Percentiles rank a stretch among this genome's conserved stretches.
These are phyloP conservation scores for Gossypium schwendimanii DNA, from an alignment of 441 rosid genomes.

Conservation along the genomic window DNA sequence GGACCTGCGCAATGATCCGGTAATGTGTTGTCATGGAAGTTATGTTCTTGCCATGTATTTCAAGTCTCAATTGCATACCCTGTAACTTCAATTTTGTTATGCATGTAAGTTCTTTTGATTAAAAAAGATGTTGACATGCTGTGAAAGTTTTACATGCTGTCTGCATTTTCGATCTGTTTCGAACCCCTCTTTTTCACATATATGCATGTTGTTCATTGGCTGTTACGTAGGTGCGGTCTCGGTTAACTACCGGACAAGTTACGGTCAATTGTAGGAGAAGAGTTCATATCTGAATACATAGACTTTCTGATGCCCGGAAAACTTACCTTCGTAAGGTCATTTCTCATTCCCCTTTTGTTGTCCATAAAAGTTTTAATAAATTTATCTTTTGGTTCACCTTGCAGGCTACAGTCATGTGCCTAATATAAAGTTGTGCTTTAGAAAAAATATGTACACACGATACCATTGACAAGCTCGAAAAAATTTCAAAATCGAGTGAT, in stretches of 20 bases:
- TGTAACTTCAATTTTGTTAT: neutral
- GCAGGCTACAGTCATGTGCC: constrained; percentile 28
- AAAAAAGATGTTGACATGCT: neutral
- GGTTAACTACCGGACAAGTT: constrained; percentile 12
- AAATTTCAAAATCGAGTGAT: too few species aligned
- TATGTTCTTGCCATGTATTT: neutral
- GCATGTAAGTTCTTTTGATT: neutral
- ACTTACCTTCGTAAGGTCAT: constrained; percentile 19
- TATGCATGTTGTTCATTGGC: neutral
- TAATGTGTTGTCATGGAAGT: constrained; percentile 9
- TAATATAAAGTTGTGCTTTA: constrained; percentile 13
- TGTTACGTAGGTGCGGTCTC: constrained; percentile 30
- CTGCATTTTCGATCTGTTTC: neutral
- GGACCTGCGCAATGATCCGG: constrained; percentile 22
- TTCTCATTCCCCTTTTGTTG: neutral
- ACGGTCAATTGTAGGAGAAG: neutral
- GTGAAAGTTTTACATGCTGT: neutral
- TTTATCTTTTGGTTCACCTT: constrained; percentile 13
- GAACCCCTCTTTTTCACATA: neutral
- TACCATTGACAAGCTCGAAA: too few species aligned
- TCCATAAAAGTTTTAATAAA: constrained; percentile 1
- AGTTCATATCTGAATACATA: too few species aligned
- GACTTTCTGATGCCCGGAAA: too few species aligned
- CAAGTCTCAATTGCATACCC: neutral
- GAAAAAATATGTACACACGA: neutral